Conservation (phyloP, 2,329 filamentous ascomycete species). For the Botryosphaeria dothidea region DNA sequence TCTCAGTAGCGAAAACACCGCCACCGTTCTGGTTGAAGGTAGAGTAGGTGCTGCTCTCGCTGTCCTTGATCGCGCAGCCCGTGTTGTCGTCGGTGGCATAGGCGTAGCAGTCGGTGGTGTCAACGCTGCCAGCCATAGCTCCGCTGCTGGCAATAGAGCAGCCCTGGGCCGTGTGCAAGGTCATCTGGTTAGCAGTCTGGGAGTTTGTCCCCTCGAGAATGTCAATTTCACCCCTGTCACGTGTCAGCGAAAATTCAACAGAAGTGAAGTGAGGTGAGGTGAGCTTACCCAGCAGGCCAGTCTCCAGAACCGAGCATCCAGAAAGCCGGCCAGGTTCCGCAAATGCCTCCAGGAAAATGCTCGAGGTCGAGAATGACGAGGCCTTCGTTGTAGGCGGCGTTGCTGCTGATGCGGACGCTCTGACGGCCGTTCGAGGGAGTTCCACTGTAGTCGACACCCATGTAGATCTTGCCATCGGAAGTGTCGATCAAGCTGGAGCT, state of each 20-base stretch:
- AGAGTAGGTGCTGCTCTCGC: slow-evolving; percentile 43
- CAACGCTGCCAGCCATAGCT: slow-evolving; percentile 51
- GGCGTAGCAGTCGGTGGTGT: slow-evolving; percentile 52
- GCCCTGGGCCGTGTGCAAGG: slow-evolving; percentile 48
- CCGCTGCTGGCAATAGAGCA: slow-evolving; percentile 43
- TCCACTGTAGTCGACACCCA: slow-evolving; percentile 48
- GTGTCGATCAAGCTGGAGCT: slow-evolving; percentile 44
- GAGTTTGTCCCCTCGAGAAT: slow-evolving; percentile 52
- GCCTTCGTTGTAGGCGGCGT: slow-evolving; percentile 48
- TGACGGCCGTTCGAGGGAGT: slow-evolving; percentile 42
- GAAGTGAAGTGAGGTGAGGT: slow-evolving; percentile 10
- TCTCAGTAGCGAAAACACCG: slow-evolving; percentile 54
- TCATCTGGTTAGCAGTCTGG: slow-evolving; percentile 44
- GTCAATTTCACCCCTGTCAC: slow-evolving; percentile 46
- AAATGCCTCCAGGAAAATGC: slow-evolving; percentile 52
- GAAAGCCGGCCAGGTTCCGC: slow-evolving; percentile 51
- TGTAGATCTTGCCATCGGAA: slow-evolving; percentile 38
- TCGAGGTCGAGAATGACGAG: slow-evolving; percentile 52
- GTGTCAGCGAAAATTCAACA: neutral
- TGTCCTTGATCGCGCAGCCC: slow-evolving; percentile 46
- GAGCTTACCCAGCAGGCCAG: slow-evolving; percentile 34
- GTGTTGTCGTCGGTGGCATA: slow-evolving; percentile 40
- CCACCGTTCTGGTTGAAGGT: slow-evolving; percentile 53
- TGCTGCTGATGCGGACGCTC: slow-evolving; percentile 50
- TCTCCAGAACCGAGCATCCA: slow-evolving; percentile 38